A percentile compares a stretch with the other conserved stretches of the same genome.
phyloP scores from a whole-genome alignment of 179 eudicot species.

The Beta corolliflora region DNA sequence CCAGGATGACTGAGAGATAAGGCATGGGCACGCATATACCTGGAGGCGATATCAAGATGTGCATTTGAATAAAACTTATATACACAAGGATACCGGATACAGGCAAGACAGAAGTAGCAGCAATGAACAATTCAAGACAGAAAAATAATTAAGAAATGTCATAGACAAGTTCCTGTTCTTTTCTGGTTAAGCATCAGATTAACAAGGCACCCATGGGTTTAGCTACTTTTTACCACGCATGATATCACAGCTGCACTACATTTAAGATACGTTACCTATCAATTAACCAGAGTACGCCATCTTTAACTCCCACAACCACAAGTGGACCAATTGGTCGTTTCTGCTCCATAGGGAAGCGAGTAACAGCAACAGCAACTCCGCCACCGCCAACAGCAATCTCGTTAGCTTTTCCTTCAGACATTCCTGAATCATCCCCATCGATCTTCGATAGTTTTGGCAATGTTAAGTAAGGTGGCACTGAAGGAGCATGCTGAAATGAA shows the following conservation, averaged over 20 bases:
- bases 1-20: conserved; percentile 98
- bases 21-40: conserved; percentile 93
- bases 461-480: conserved; percentile 88
- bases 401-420: conserved; percentile 58
- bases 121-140: background rate
- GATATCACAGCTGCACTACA: background rate
- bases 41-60: conserved; percentile 19
- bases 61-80: background rate
- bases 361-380: conserved; percentile 90
- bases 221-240: background rate
- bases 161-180: background rate
- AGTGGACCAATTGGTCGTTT: conserved; percentile 97
- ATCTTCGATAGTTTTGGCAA: conserved; percentile 75
- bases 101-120: conserved; percentile 18
- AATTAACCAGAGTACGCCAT: conserved; percentile 93
- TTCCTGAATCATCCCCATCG: conserved; percentile 62
- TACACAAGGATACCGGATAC: background rate
- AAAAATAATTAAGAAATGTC: background rate
- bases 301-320: conserved; percentile 83
- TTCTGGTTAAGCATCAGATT: background rate
- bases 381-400: conserved; percentile 97
- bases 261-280: conserved; percentile 47
- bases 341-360: conserved; percentile 94
- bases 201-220: background rate
- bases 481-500: conserved; percentile 92